Percentiles rank a stretch among this genome's conserved stretches.
Evolutionary conservation across 2,329 filamentous ascomycete genomes (phyloP).

Genomic region (Trichoderma breve): DNA sequence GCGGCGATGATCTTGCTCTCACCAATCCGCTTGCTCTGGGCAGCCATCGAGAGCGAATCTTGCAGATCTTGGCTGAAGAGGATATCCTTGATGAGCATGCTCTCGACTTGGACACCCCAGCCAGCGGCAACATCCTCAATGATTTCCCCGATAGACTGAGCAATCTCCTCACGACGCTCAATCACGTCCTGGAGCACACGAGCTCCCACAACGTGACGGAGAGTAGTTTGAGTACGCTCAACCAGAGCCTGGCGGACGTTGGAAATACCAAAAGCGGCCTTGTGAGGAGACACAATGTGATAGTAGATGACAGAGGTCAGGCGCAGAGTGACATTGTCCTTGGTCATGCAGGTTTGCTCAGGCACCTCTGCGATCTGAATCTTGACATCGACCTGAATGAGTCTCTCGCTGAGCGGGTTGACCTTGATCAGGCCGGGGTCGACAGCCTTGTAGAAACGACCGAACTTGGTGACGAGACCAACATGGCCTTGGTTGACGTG

Average conservation of each 20-base stretch:
- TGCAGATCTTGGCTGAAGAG: slow-evolving; percentile 95
- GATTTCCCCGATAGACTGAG: slow-evolving; percentile 91
- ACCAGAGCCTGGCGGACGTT: slow-evolving; percentile 95
- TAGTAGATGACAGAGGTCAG: slow-evolving; percentile 99
- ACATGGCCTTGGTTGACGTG: slow-evolving; percentile 90
- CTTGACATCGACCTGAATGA: slow-evolving; percentile 96
- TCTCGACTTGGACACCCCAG: slow-evolving; percentile 96
- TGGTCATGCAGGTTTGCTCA: slow-evolving; percentile 97
- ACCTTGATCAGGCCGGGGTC: slow-evolving; percentile 96
- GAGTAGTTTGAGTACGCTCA: slow-evolving; percentile 95
- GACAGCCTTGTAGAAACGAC: slow-evolving; percentile 89
- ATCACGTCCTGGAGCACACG: slow-evolving; percentile 97
- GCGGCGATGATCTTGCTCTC: slow-evolving; percentile 98
- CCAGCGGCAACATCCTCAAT: slow-evolving; percentile 92
- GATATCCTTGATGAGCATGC: slow-evolving; percentile 99
- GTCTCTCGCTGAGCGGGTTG: slow-evolving; percentile 87
- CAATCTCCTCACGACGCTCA: slow-evolving; percentile 95
- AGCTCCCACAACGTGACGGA: slow-evolving; percentile 94
- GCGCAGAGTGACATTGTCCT: slow-evolving; percentile 94
- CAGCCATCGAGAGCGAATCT: slow-evolving; percentile 95
- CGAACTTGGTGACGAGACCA: slow-evolving; percentile 93
- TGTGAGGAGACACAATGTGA: slow-evolving; percentile 92
- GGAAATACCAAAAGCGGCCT: slow-evolving; percentile 92
- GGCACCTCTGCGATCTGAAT: slow-evolving; percentile 98
- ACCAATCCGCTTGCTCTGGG: slow-evolving; percentile 96